Percentiles rank a stretch among this genome's conserved stretches.
These are phyloP conservation scores for Globisporangium nodosum DNA, from an alignment of 352 stramenopile species.

Conservation along the genomic window DNA sequence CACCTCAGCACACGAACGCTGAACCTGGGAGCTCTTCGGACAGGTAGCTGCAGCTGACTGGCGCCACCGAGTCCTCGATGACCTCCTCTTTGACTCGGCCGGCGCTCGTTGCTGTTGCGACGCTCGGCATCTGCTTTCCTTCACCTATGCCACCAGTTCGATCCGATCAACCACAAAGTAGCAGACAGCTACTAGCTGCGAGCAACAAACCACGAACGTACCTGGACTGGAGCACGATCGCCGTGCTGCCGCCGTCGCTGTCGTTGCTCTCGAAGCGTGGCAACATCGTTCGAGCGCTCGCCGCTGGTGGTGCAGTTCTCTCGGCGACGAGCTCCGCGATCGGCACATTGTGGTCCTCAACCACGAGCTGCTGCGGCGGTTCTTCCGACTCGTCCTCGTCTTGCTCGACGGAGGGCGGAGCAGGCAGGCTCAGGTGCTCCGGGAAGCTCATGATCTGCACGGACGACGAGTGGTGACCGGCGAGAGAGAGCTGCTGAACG, in stretches of 20 bases:
- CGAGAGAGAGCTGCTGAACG: conserved; percentile 55
- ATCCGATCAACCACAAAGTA: too few relatives aligned
- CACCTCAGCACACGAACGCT: too few relatives aligned
- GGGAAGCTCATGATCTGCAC: conserved; percentile 57
- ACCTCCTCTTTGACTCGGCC: conserved; percentile 3
- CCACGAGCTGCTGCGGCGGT: neutral
- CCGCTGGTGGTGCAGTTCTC: neutral
- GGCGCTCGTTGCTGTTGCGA: too few relatives aligned
- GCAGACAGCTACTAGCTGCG: too few relatives aligned
- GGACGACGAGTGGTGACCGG: conserved; percentile 41
- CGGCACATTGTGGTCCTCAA: neutral
- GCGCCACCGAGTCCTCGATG: neutral
- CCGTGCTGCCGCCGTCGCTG: too few relatives aligned
- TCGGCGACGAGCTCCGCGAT: neutral
- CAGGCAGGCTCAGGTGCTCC: conserved; percentile 53
- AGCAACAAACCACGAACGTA: too few relatives aligned
- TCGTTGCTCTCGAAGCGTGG: too few relatives aligned
- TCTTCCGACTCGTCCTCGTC: conserved; percentile 11
- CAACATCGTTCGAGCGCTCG: too few relatives aligned
- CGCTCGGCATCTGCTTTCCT: conserved; percentile 7
- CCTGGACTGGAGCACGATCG: too few relatives aligned
- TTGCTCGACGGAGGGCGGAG: conserved; percentile 15
- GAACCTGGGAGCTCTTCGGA: neutral
- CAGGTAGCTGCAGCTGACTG: neutral
- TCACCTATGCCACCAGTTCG: too few relatives aligned